These are phyloP conservation scores for Epichloe coenophiala DNA, from an alignment of 2,329 filamentous ascomycete species.

Conservation along the genomic window DNA sequence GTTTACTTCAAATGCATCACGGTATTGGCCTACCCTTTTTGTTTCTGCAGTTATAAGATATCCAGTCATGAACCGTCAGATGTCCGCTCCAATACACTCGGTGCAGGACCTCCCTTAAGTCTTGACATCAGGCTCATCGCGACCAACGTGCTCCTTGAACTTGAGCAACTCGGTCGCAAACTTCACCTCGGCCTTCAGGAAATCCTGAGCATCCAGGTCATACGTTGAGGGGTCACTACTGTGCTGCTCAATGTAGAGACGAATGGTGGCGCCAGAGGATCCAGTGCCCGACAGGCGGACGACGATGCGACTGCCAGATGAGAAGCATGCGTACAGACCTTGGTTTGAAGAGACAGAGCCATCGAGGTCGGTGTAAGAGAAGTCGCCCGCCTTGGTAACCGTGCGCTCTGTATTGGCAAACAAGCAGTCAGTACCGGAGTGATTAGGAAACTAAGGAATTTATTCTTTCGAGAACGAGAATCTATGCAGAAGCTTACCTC, in stretches of 20 bases:
- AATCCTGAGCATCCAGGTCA: conserved; percentile 76
- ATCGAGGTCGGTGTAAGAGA: conserved; percentile 97
- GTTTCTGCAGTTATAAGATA: neutral
- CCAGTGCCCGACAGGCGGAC: conserved; percentile 91
- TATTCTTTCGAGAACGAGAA: no score
- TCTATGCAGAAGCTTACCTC: conserved; percentile 32
- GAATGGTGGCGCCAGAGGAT: conserved; percentile 88
- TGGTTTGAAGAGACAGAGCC: conserved; percentile 93
- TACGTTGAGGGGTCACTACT: conserved; percentile 69
- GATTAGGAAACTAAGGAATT: neutral
- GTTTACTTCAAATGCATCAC: neutral
- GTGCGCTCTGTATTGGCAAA: conserved; percentile 45
- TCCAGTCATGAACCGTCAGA: neutral
- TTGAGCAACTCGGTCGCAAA: conserved; percentile 76
- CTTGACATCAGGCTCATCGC: conserved; percentile 91
- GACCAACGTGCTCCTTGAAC: conserved; percentile 86
- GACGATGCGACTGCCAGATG: conserved; percentile 87
- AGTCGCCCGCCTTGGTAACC: conserved; percentile 83
- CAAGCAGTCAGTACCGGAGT: conserved; percentile 2
- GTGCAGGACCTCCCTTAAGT: conserved; percentile 40
- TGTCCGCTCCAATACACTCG: neutral
- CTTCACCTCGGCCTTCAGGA: conserved; percentile 79
- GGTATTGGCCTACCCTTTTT: neutral
- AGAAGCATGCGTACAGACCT: conserved; percentile 88
- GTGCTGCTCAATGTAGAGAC: conserved; percentile 94